Percentiles rank a stretch among this genome's conserved stretches.
phyloP scores from a whole-genome alignment of 202 grass and related monocot genomes.

The Tripidium arundinaceum region DNA sequence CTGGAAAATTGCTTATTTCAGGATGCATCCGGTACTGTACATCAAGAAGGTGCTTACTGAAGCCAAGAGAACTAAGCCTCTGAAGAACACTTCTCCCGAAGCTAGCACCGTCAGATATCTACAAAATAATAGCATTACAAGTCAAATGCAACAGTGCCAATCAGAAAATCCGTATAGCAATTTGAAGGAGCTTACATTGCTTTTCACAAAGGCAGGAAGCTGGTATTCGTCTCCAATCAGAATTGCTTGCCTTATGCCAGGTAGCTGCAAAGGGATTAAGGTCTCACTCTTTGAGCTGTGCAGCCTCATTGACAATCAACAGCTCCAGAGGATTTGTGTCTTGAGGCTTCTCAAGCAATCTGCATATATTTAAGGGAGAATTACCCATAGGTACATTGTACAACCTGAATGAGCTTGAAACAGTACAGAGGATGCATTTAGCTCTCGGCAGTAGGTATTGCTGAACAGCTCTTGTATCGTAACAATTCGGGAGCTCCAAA shows the following conservation, averaged over 20 bases:
- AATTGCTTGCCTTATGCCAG: conserved; percentile 31
- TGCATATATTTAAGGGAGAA: background rate
- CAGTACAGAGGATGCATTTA: conserved; percentile 53
- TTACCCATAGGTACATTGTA: background rate
- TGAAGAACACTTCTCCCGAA: conserved; percentile 55
- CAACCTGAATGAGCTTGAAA: conserved; percentile 39
- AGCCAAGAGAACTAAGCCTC: conserved; percentile 46
- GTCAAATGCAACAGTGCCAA: too few species aligned
- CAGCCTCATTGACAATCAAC: conserved; percentile 60
- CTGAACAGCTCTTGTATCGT: background rate
- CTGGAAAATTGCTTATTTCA: conserved; percentile 56
- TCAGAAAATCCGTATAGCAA: too few species aligned
- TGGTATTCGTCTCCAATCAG: conserved; percentile 60
- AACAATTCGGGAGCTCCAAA: conserved; percentile 28
- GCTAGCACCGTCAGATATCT: conserved; percentile 22
- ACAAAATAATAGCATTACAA: background rate
- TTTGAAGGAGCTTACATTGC: conserved; percentile 28
- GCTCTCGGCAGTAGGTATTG: conserved; percentile 33
- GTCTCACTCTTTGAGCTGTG: conserved; percentile 73
- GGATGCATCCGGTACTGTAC: conserved; percentile 66
- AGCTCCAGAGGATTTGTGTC: background rate
- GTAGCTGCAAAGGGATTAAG: conserved; percentile 47
- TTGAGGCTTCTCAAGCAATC: background rate
- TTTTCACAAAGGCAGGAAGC: conserved; percentile 48
- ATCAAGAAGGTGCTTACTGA: conserved; percentile 54